Evolutionary conservation across 805 yeast species (phyloP), one percentile per base, ranked within the genome.

Genomic region (Kluyveromyces lactis): DNA sequence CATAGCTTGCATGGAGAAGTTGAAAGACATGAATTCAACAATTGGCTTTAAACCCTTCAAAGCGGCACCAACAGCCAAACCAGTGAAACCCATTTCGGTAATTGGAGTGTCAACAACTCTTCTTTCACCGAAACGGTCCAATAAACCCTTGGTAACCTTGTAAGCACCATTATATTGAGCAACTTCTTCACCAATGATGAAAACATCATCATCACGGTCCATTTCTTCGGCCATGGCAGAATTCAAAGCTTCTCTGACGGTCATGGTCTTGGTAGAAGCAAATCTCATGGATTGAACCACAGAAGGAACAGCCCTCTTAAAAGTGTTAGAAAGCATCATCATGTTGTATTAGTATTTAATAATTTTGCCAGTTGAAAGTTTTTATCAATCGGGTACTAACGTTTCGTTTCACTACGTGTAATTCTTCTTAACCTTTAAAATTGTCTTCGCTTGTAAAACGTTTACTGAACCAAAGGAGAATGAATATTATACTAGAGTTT

Each of bases 101-200:
- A 92, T 92, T 48, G 99, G 99, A 48, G 97, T 89, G 67, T 89
- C 97, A 46, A 89, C 75, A 43, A 89, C 81, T 69, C 97, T 80
- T 65, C 84, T 78, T 62, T 87, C 95, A 47, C 97, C 97, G 56
- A 87, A 89, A 63, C 94, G 77, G 67, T 92, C 98, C 58, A 92
- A 74, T 49, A 92, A 75, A 26, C 98, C 98, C 62, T 95, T 81
- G 48, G 97, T 83, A 48, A 92, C 82, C 72, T 92, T 92, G 73
- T 92, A 92, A 44, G 99, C 99, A 72, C 99, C 99, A 63, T 92
- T 89, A 71, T 92, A 92, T 67, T 90, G 97, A 33, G 95, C 98
- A 50, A 92, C 98, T 68, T 92, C 99, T 72, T 92, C 99, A 67
- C 99, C 99, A 77, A 92, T 84, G 53, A 92, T 66, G 73, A 86